phyloP scores from a whole-genome alignment of 192 early-diverging fungal species.

The Coemansia sp. region DNA sequence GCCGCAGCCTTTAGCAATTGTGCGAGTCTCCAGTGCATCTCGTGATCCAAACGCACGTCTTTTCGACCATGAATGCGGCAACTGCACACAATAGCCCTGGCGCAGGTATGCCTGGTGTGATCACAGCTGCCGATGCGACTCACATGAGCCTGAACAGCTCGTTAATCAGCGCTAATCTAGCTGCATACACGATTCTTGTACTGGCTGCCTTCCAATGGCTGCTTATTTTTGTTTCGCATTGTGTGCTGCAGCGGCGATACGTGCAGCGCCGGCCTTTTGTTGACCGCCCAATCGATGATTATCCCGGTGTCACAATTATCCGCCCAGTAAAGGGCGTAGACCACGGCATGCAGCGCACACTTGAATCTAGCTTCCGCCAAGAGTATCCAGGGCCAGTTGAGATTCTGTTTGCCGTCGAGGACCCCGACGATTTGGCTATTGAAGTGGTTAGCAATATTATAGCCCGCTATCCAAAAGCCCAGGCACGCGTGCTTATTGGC shows the following conservation, averaged over 20 bases:
- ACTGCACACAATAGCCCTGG: constrained; percentile 24
- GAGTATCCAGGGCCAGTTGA: constrained; percentile 81
- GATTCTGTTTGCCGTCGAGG: constrained; percentile 86
- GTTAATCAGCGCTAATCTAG: constrained; percentile 10
- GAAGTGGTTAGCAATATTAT: constrained; percentile 71
- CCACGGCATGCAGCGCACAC: constrained; percentile 73
- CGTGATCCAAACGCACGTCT: not conserved
- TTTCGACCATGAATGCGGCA: constrained; percentile 4
- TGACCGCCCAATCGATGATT: constrained; percentile 31
- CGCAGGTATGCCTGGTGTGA: constrained; percentile 14
- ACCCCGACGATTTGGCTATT: constrained; percentile 78
- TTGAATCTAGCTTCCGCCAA: constrained; percentile 84
- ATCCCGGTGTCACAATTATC: constrained; percentile 87
- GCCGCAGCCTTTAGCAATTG: not conserved
- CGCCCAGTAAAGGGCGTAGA: constrained; percentile 94
- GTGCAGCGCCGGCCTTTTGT: constrained; percentile 37
- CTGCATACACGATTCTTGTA: constrained; percentile 27
- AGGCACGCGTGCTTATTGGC: constrained; percentile 79
- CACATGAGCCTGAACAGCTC: not conserved
- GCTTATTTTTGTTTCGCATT: constrained; percentile 38
- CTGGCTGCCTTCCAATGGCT: constrained; percentile 29
- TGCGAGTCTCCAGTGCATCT: not conserved
- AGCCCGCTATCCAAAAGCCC: constrained; percentile 68
- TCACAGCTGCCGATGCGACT: not conserved
- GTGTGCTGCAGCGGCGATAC: constrained; percentile 49